phyloP scores from a whole-genome alignment of 2,329 filamentous ascomycete genomes.

The Tolypocladium ovalisporum region DNA sequence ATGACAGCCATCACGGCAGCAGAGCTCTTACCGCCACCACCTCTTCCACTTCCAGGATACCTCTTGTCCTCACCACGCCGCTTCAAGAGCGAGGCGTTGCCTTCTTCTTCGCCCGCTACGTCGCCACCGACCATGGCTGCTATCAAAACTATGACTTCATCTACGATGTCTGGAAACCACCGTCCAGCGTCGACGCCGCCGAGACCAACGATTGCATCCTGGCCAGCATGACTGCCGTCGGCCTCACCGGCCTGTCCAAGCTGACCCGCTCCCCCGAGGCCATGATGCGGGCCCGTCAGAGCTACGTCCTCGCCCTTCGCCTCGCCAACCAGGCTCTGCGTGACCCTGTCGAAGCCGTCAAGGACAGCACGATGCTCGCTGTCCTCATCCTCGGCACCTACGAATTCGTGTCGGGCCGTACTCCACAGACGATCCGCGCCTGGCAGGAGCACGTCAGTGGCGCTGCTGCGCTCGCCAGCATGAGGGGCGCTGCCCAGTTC shows the following conservation, averaged over 20 bases:
- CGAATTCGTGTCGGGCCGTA: conserved; percentile 39
- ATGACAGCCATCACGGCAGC: not conserved
- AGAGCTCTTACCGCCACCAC: not conserved
- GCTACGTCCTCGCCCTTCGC: conserved; percentile 39
- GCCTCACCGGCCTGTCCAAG: conserved; percentile 39
- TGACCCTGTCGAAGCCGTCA: conserved; percentile 29
- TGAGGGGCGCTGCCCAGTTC: conserved; percentile 38
- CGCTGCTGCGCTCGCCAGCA: conserved; percentile 36
- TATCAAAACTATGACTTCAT: conserved; percentile 43
- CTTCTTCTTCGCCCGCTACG: conserved; percentile 41
- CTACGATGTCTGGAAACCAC: conserved; percentile 40
- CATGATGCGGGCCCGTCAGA: conserved; percentile 35
- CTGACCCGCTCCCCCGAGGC: conserved; percentile 28
- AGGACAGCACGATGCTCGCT: conserved; percentile 40
- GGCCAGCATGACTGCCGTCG: conserved; percentile 43
- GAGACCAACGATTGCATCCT: conserved; percentile 33
- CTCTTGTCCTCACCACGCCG: conserved; percentile 9
- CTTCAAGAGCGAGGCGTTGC: conserved; percentile 33
- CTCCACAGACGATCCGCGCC: conserved; percentile 32
- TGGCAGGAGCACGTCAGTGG: conserved; percentile 45
- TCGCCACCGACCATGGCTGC: conserved; percentile 32
- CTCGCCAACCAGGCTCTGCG: conserved; percentile 38
- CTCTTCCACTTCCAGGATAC: not conserved
- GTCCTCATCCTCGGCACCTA: conserved; percentile 44
- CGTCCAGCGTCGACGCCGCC: conserved; percentile 15